These are phyloP conservation scores for Dorcoceras hygrometricum DNA, from an alignment of 257 asterid species.

Conservation along the genomic window DNA sequence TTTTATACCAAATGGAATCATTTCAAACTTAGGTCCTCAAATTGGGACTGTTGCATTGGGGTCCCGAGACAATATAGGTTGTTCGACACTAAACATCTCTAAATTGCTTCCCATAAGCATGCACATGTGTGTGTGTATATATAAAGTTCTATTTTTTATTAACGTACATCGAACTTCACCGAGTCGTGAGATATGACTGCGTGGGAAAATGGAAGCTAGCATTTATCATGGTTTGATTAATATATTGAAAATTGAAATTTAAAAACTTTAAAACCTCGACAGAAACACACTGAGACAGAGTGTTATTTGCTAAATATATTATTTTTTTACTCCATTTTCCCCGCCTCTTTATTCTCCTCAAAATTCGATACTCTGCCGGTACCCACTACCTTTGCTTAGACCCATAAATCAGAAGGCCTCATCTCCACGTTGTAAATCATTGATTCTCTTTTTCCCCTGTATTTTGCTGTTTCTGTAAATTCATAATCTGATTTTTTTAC, in stretches of 20 bases:
- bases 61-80: constrained; percentile 33
- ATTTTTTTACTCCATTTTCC: constrained; percentile 22
- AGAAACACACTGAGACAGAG: too few species aligned
- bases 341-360: constrained; percentile 71
- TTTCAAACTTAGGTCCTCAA: constrained; percentile 25
- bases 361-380: constrained; percentile 74
- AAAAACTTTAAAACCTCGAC: too few species aligned
- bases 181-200: too few species aligned
- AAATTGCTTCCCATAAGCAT: constrained; percentile 30
- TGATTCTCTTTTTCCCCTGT: constrained; percentile 29
- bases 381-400: constrained; percentile 24
- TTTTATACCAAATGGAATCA: constrained; percentile 5
- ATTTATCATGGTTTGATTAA: too few species aligned
- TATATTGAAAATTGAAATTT: too few species aligned
- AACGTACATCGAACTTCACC: too few species aligned
- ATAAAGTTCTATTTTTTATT: too few species aligned
- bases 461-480: constrained; percentile 42
- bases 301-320: constrained; percentile 3
- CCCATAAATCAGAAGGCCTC: constrained; percentile 28
- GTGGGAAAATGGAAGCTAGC: too few species aligned
- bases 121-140: too few species aligned
- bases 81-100: constrained; percentile 25
- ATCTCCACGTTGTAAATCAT: constrained; percentile 35
- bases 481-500: constrained; percentile 32
- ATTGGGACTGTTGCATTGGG: constrained; percentile 35